phyloP scores from a whole-genome alignment of 1,139 yeast species.

The Debaryomyces coudertii region DNA sequence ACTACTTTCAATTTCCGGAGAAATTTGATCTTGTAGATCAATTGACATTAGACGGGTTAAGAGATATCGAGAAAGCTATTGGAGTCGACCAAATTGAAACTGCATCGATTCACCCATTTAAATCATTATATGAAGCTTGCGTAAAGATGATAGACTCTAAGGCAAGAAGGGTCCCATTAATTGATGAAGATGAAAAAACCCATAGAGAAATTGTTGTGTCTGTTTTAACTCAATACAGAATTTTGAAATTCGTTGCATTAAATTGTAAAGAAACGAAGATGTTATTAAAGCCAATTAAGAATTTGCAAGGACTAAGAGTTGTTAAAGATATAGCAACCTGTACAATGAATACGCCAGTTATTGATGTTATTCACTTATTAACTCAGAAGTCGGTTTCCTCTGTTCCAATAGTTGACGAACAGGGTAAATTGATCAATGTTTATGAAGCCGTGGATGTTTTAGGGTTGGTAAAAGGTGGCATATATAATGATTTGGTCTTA shows the following conservation, averaged over 20 bases:
- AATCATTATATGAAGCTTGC: constrained; percentile 91
- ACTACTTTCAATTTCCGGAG: constrained; percentile 89
- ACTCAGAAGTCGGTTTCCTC: constrained; percentile 83
- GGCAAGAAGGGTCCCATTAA: constrained; percentile 91
- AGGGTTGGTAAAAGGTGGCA: constrained; percentile 91
- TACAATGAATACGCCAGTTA: constrained; percentile 89
- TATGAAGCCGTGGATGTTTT: constrained; percentile 96
- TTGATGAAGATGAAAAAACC: constrained; percentile 92
- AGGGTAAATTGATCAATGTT: constrained; percentile 76
- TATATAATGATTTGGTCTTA: constrained; percentile 85
- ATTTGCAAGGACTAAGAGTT: constrained; percentile 65
- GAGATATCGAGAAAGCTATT: constrained; percentile 83
- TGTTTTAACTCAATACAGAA: constrained; percentile 95
- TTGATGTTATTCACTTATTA: constrained; percentile 85
- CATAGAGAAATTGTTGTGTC: constrained; percentile 93
- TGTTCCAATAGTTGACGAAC: constrained; percentile 87
- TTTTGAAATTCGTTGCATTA: constrained; percentile 90
- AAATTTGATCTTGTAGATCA: constrained; percentile 88
- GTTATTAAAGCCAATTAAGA: constrained; percentile 74
- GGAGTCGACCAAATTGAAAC: constrained; percentile 91
- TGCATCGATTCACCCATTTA: constrained; percentile 87
- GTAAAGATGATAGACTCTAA: constrained; percentile 85
- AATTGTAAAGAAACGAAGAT: constrained; percentile 94
- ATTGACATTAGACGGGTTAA: constrained; percentile 79
- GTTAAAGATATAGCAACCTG: constrained; percentile 70